Base-by-base conservation (phyloP, 2,329 filamentous ascomycete genomes). In the Beauveria bassiana region DNA sequence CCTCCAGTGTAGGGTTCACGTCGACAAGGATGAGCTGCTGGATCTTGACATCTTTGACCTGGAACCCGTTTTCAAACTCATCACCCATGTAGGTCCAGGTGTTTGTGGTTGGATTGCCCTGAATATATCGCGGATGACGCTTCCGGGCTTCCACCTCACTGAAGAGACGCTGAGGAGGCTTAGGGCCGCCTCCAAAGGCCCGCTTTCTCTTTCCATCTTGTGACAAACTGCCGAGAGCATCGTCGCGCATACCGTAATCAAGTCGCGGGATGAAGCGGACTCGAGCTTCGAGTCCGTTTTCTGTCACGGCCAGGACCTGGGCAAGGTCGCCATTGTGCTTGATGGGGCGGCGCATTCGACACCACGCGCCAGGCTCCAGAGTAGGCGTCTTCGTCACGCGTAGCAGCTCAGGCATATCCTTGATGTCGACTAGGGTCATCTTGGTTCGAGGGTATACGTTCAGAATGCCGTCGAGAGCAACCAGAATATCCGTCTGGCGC, bases 371-470 rank as follows among this genome's bases (percentile, higher is more conserved):
- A 10, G 89, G 89, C 68, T 95, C 86, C 40, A 99, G 79, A 28
- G 87, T 86, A 53, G 92, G 90, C 3, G 89, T 93, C 77, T 96
- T 96, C 64, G 86, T 87, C 31, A 96, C 91, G 57, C 92, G 86
- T 20, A 99, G 81, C n/a, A 99, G 83, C 74, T 98, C 95, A 1
- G 95, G 93, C 87, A 97, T 96, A 75, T 99, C 95, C 73, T 96
- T 96, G 69, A 98, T 92, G 54, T 95, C 91, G 47, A 99, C 91
- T 57, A 98, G 79, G 50, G 93, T 85, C 77, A 95, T 88, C 74
- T 92, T 95, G 31, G 86, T 89, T 61, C 91, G 86, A 59, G 93
- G 90, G 72, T 97, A 99, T 43, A 96, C 89, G 70, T 96, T 92
- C 64, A 91, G 84, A 70, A 99, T 85, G 47, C 88, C 90, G 64